Percentiles rank a stretch among this genome's conserved stretches.
Conservation (phyloP, 805 yeast genomes). For the Nakazawaea ernobii region DNA sequence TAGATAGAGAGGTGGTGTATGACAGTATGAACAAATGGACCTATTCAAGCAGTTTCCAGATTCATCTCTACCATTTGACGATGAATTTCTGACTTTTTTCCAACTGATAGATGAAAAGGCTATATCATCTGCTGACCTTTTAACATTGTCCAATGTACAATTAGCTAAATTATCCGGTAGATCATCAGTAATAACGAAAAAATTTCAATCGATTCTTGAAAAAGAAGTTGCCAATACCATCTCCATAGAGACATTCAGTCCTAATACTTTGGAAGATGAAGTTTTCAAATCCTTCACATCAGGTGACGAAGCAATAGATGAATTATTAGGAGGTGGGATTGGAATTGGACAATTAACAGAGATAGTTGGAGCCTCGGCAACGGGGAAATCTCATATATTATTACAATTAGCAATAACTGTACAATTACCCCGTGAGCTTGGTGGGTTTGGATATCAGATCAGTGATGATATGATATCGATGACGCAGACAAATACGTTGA, state of each 20-base stretch:
- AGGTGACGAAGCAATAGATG: slow-evolving; percentile 48
- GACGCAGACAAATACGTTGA: slow-evolving; percentile 3
- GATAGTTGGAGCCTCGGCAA: slow-evolving; percentile 76
- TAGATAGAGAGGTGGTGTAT: not conserved
- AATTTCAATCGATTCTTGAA: slow-evolving; percentile 10
- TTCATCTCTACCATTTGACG: slow-evolving; percentile 11
- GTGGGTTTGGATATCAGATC: slow-evolving; percentile 35
- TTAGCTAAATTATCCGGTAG: slow-evolving; percentile 6
- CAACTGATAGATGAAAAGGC: slow-evolving; percentile 1
- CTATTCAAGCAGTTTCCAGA: slow-evolving; percentile 12
- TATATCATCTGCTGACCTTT: slow-evolving; percentile 1
- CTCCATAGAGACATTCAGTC: slow-evolving; percentile 6
- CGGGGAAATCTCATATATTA: slow-evolving; percentile 81
- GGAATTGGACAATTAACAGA: slow-evolving; percentile 58
- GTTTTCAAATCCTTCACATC: slow-evolving; percentile 33
- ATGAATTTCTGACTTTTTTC: slow-evolving; percentile 2
- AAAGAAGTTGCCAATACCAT: slow-evolving; percentile 1
- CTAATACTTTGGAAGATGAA: slow-evolving; percentile 12
- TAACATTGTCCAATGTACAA: not conserved
- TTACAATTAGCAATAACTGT: slow-evolving; percentile 60
- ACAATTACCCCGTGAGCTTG: slow-evolving; percentile 40
- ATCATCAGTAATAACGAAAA: slow-evolving; percentile 2
- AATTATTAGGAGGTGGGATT: slow-evolving; percentile 49
- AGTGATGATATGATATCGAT: slow-evolving; percentile 12
- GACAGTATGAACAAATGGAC: slow-evolving; percentile 8